These are phyloP conservation scores for Dendrobium chrysotoxum DNA, from an alignment of 106 monocot species.

Conservation along the genomic window DNA sequence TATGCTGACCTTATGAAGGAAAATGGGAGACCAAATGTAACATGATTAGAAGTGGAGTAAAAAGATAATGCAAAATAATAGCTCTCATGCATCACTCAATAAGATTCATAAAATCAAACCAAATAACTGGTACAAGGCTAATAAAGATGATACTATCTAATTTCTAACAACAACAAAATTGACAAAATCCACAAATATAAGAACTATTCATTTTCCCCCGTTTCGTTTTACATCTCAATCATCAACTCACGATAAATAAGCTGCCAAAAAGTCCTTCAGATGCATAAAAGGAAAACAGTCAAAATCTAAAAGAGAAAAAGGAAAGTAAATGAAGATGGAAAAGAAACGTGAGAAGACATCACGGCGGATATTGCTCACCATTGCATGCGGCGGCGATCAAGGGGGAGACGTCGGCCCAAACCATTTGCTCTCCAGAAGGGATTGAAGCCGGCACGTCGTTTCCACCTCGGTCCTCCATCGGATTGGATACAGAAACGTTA, in stretches of 20 bases:
- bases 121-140: background rate
- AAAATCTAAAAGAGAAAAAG: background rate
- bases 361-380: slow-evolving; percentile 14
- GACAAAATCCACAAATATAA: background rate
- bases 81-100: background rate
- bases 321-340: background rate
- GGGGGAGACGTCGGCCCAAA: slow-evolving; percentile 39
- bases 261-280: background rate
- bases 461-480: slow-evolving; percentile 4
- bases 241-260: background rate
- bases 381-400: slow-evolving; percentile 34
- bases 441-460: slow-evolving; percentile 12
- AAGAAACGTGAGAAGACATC: background rate
- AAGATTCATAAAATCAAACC: background rate
- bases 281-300: background rate
- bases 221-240: background rate
- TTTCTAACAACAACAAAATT: background rate
- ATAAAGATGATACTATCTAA: background rate
- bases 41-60: background rate
- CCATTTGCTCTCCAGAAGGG: slow-evolving; percentile 20
- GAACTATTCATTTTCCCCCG: background rate
- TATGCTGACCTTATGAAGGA: background rate
- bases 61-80: background rate
- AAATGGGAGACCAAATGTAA: background rate
- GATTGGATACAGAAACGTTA: background rate